Evolutionary conservation across 108 stramenopile genomes (phyloP), one percentile per base, ranked within the genome.

Genomic region (Nitzschia palea): DNA sequence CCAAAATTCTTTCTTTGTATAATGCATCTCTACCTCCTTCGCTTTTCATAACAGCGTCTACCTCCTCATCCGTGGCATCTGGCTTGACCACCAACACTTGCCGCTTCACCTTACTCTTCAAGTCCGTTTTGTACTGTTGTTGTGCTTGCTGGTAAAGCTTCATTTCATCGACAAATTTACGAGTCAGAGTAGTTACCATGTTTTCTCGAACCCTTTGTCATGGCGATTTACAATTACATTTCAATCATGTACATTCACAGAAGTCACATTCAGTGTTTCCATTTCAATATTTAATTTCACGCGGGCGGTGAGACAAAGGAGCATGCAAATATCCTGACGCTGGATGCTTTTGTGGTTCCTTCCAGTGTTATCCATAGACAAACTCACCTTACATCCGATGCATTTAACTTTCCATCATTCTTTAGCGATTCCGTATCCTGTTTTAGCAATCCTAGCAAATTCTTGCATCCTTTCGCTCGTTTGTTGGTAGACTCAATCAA

Each of bases 151-250:
- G 98, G 77, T 98, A 99, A 32, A 80, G 67, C 78, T 98, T 97
- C 88, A 97, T 96, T 62, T 97, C 97, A 73, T 98, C 97, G 51
- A 98, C 93, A 67, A 99, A 99, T 61, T 98, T 98, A 17, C 95
- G 83, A 12, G 96, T 95, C 45, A 97, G 73, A 1, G 99, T 98
- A 68, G 92, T 97, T 25, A 79, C 75, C 52, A 99, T 80, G 70
- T 98, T 99, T 50, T 97, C 89, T 25, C 94, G 81, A 12, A 92
- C 78, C 50, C 94, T 90, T 50, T 31, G 30, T n/a, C n/a, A n/a
- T n/a, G n/a, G n/a, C n/a, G n/a, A n/a, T 6, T 4, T 9, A 43
- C 8, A 3, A 61, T 2, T 26, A 43, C 6, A 31, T 12, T n/a
- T n/a, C n/a, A n/a, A n/a, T n/a, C n/a, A n/a, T n/a, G n/a, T n/a